Evolutionary conservation across 345 rosid species (phyloP).

Genomic region (Eucalyptus tenuipes): DNA sequence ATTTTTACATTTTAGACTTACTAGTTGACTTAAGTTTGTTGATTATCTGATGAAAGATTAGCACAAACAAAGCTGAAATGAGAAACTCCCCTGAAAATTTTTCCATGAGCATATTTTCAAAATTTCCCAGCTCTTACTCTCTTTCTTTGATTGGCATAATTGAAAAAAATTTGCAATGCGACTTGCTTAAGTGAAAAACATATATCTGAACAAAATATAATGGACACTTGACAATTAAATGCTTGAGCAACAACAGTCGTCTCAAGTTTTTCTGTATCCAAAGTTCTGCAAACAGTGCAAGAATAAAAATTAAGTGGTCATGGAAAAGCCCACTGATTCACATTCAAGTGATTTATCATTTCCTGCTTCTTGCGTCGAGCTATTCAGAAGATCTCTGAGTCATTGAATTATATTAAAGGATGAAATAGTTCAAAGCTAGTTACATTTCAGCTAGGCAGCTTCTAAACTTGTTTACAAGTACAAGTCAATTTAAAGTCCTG

Average conservation of each 20-base stretch:
- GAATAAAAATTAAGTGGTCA: background rate
- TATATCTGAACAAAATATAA: background rate
- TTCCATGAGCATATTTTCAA: background rate
- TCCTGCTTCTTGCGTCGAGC: background rate
- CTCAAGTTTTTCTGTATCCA: background rate
- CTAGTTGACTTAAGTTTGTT: background rate
- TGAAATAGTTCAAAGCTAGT: background rate
- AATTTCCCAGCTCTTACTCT: background rate
- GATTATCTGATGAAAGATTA: background rate
- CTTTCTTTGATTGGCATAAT: background rate
- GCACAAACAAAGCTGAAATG: background rate
- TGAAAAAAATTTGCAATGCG: background rate
- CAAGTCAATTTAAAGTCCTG: background rate
- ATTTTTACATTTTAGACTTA: background rate
- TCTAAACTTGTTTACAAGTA: background rate
- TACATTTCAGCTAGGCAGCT: background rate
- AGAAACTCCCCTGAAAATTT: background rate
- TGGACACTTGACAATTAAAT: background rate
- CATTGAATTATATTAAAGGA: background rate
- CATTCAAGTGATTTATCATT: background rate
- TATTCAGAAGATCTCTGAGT: background rate
- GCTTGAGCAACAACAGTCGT: background rate
- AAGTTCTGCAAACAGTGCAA: background rate
- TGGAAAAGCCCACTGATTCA: background rate
- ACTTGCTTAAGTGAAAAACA: background rate